phyloP scores from a whole-genome alignment of 177 flowering plant species.

The Vitis hybrid region DNA sequence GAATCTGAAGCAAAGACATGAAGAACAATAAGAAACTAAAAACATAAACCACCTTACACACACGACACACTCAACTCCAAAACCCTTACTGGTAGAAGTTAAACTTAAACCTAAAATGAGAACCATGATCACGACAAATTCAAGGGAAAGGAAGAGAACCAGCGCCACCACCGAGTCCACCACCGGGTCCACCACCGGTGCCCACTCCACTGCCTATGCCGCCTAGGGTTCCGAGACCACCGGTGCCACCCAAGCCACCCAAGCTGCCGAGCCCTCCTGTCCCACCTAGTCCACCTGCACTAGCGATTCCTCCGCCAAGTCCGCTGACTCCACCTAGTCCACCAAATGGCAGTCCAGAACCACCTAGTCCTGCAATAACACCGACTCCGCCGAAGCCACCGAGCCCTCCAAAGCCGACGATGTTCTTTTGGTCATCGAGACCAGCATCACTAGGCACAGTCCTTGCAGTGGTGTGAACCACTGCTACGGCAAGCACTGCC shows the following conservation, averaged over 20 bases:
- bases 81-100: too few relatives aligned
- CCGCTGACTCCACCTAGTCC: conserved; percentile 14
- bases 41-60: too few relatives aligned
- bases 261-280: conserved; percentile 2
- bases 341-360: neutral
- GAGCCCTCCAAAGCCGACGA: conserved; percentile 10
- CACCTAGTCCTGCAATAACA: conserved; percentile 12
- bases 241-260: conserved; percentile 12
- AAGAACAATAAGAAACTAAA: too few relatives aligned
- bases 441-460: conserved; percentile 21
- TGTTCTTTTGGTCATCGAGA: conserved; percentile 39
- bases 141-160: too few relatives aligned
- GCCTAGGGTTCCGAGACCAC: conserved; percentile 9
- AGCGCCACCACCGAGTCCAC: too few relatives aligned
- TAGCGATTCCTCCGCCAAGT: conserved; percentile 7
- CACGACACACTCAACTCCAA: too few relatives aligned
- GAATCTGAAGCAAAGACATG: too few relatives aligned
- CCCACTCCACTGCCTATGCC: conserved; percentile 5
- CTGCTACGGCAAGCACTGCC: conserved; percentile 22
- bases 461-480: conserved; percentile 20
- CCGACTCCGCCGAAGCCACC: conserved; percentile 30
- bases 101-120: too few relatives aligned
- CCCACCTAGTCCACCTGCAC: conserved; percentile 9
- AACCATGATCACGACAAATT: too few relatives aligned
- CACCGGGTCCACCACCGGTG: neutral